These are phyloP conservation scores for Pulveroboletus sp. DNA, from an alignment of 768 basidiomycete genomes.

Conservation along the genomic window DNA sequence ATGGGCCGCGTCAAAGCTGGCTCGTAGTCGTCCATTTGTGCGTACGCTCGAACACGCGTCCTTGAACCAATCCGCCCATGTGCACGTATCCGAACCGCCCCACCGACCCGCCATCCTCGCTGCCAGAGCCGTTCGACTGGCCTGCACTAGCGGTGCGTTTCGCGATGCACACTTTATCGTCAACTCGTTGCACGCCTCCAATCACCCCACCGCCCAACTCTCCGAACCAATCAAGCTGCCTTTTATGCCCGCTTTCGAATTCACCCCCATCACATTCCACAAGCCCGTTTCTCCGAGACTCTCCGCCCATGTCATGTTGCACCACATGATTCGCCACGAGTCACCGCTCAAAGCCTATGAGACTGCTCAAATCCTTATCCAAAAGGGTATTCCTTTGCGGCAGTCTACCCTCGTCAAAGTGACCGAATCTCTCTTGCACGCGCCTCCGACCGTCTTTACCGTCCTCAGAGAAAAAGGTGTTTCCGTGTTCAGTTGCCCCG, in stretches of 20 bases:
- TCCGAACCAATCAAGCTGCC: constrained; percentile 15
- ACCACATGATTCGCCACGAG: constrained; percentile 57
- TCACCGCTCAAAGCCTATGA: constrained; percentile 45
- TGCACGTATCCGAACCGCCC: background rate
- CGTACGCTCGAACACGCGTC: background rate
- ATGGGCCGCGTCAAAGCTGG: constrained; percentile 58
- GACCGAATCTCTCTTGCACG: constrained; percentile 13
- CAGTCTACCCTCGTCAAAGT: constrained; percentile 48
- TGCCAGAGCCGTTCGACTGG: constrained; percentile 50
- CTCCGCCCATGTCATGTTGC: constrained; percentile 61
- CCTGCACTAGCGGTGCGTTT: constrained; percentile 40
- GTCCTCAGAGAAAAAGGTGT: constrained; percentile 16
- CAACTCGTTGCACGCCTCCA: constrained; percentile 52
- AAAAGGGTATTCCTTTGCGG: constrained; percentile 49
- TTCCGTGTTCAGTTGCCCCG: constrained; percentile 16
- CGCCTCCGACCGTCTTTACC: constrained; percentile 23
- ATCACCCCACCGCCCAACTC: background rate
- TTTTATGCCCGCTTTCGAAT: constrained; percentile 30
- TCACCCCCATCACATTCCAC: constrained; percentile 46
- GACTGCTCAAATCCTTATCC: constrained; percentile 52
- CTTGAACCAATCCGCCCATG: background rate
- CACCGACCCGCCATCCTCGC: constrained; percentile 33
- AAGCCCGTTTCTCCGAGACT: constrained; percentile 55
- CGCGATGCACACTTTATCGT: constrained; percentile 55
- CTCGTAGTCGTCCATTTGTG: constrained; percentile 35